These are phyloP conservation scores for Suillus variegatus DNA, from an alignment of 768 basidiomycete genomes.

Conservation along the genomic window DNA sequence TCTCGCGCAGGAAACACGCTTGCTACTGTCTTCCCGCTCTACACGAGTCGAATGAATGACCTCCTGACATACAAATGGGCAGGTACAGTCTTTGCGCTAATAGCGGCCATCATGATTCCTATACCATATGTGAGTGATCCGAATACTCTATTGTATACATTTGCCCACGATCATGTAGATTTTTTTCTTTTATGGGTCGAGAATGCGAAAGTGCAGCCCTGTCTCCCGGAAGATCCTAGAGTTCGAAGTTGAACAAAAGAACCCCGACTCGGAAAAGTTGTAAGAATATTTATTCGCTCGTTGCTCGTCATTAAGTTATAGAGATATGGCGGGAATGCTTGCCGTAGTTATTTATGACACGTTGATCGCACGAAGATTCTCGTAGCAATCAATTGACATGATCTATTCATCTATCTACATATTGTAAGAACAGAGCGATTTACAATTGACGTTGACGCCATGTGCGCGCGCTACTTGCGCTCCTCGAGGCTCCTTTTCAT, in stretches of 20 bases:
- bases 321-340: neutral
- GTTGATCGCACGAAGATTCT: neutral
- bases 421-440: too few species aligned
- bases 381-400: neutral
- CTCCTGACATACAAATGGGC: conserved; percentile 61
- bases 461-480: too few species aligned
- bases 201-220: conserved; percentile 33
- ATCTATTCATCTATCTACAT: too few species aligned
- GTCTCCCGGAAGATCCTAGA: conserved; percentile 26
- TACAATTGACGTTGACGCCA: too few species aligned
- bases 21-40: conserved; percentile 60
- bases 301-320: neutral
- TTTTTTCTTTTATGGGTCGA: conserved; percentile 32
- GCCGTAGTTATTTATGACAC: neutral
- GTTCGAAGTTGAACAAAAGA: conserved; percentile 12
- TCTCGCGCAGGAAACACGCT: conserved; percentile 45
- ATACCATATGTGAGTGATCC: conserved; percentile 54
- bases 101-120: conserved; percentile 55
- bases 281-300: neutral
- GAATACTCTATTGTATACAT: neutral
- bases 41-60: conserved; percentile 60
- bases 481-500: too few species aligned
- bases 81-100: conserved; percentile 53
- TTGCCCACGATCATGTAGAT: conserved; percentile 16
- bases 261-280: neutral